These are phyloP conservation scores for Ophiostoma ulmi DNA, from an alignment of 2,329 filamentous ascomycete species.

Conservation along the genomic window DNA sequence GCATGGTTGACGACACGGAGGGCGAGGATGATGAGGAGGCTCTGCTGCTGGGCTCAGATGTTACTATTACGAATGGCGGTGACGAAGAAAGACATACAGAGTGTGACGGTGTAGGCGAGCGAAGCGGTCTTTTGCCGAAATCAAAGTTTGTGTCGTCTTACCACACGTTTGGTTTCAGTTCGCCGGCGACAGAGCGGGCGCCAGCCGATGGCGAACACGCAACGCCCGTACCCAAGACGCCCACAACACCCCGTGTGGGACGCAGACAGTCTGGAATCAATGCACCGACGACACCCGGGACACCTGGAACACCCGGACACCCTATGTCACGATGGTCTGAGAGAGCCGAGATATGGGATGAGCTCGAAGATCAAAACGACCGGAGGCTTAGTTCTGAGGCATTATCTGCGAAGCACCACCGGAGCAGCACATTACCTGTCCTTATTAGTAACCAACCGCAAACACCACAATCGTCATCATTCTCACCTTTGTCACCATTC, in stretches of 20 bases:
- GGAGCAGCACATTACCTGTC: slow-evolving; percentile 47
- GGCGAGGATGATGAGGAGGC: slow-evolving; percentile 53
- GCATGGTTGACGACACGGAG: slow-evolving; percentile 66
- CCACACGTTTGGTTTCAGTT: slow-evolving; percentile 43
- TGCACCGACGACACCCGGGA: slow-evolving; percentile 27
- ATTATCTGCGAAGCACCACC: slow-evolving; percentile 38
- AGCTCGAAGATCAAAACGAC: slow-evolving; percentile 68
- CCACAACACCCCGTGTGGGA: slow-evolving; percentile 12
- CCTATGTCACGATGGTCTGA: slow-evolving; percentile 52
- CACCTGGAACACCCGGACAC: slow-evolving; percentile 31
- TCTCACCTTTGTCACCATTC: slow-evolving; percentile 28
- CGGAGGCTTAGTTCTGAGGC: slow-evolving; percentile 30
- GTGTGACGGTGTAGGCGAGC: slow-evolving; percentile 10
- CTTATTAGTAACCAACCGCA: slow-evolving; percentile 35
- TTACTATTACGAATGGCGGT: slow-evolving; percentile 35
- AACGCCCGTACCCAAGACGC: neutral
- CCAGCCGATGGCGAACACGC: slow-evolving; percentile 6
- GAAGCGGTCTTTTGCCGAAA: slow-evolving; percentile 24
- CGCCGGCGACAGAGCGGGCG: slow-evolving; percentile 3
- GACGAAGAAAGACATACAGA: slow-evolving; percentile 30
- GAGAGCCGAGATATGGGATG: slow-evolving; percentile 78
- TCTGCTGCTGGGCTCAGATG: slow-evolving; percentile 49
- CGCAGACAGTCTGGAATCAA: neutral
- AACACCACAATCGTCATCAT: neutral
- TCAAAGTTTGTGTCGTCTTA: slow-evolving; percentile 35